Evolutionary conservation across 768 basidiomycete species (phyloP).

Genomic region (Lactifluus volemus): DNA sequence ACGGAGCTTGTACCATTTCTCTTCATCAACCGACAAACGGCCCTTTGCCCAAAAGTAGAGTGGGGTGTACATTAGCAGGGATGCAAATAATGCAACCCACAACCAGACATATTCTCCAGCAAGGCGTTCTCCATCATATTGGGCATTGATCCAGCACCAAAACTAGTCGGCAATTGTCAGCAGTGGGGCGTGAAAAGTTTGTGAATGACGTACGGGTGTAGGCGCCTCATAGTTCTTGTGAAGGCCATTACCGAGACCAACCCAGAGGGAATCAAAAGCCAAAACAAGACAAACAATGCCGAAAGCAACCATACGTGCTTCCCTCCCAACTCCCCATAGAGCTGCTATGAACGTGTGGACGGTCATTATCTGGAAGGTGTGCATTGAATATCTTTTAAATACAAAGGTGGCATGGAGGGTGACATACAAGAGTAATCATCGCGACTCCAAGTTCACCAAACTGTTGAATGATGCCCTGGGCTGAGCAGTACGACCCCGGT

Average conservation of each 20-base stretch:
- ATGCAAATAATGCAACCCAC: slow-evolving; percentile 26
- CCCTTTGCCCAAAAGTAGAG: slow-evolving; percentile 32
- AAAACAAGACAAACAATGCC: not conserved
- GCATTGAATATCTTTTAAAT: not conserved
- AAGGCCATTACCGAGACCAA: not conserved
- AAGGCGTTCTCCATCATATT: not conserved
- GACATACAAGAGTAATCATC: no score
- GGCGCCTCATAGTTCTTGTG: slow-evolving; percentile 22
- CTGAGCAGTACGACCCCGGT: no score
- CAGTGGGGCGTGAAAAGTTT: slow-evolving; percentile 13
- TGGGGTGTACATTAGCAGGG: slow-evolving; percentile 21
- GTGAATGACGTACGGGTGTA: not conserved
- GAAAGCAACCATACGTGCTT: slow-evolving; percentile 24
- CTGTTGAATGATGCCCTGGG: no score
- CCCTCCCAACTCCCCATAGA: slow-evolving; percentile 29
- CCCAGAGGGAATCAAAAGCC: not conserved
- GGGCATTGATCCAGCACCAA: not conserved
- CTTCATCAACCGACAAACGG: slow-evolving; percentile 26
- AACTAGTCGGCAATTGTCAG: slow-evolving; percentile 19
- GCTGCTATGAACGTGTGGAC: slow-evolving; percentile 33
- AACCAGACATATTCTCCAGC: not conserved
- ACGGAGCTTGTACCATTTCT: slow-evolving; percentile 24
- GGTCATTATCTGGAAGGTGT: slow-evolving; percentile 21
- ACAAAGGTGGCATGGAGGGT: not conserved
- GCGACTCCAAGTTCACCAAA: no score